A percentile compares a stretch with the other conserved stretches of the same genome.
These are phyloP conservation scores for Paecilomyces dactylethromorphus DNA, from an alignment of 2,329 filamentous ascomycete genomes.

Conservation along the genomic window DNA sequence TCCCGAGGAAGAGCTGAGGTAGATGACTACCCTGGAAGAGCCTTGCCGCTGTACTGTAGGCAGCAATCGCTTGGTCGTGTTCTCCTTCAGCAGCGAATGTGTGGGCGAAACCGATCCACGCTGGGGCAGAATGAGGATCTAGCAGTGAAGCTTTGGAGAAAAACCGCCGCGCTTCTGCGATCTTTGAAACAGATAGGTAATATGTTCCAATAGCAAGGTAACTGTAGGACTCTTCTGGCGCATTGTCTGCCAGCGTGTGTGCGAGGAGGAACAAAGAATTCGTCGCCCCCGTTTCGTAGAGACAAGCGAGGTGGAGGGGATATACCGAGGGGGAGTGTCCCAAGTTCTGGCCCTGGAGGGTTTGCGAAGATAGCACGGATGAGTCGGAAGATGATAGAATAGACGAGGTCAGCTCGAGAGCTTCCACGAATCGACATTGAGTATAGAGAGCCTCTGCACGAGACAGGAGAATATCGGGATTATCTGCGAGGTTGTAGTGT, in stretches of 20 bases:
- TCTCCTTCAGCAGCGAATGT: constrained; percentile 97
- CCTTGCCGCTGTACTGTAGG: constrained; percentile 89
- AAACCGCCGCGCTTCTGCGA: constrained; percentile 88
- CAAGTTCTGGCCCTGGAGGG: constrained; percentile 28
- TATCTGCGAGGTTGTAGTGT: constrained; percentile 80
- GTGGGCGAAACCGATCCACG: constrained; percentile 98
- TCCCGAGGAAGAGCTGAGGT: constrained; percentile 90
- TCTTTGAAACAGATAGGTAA: constrained; percentile 81
- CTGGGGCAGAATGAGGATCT: constrained; percentile 93
- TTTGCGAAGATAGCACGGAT: constrained; percentile 42
- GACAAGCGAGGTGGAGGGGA: constrained; percentile 82
- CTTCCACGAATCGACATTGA: constrained; percentile 86
- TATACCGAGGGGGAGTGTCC: constrained; percentile 55
- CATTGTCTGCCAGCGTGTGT: constrained; percentile 85
- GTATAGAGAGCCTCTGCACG: constrained; percentile 89
- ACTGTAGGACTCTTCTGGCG: constrained; percentile 82
- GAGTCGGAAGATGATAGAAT: constrained; percentile 80
- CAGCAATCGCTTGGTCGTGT: constrained; percentile 95
- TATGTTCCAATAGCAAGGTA: constrained; percentile 95
- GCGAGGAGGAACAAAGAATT: constrained; percentile 87
- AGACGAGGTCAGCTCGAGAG: constrained; percentile 72
- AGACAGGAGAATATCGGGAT: constrained; percentile 84
- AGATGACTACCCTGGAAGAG: constrained; percentile 96
- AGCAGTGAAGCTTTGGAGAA: constrained; percentile 97
- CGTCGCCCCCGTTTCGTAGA: constrained; percentile 80